Evolutionary conservation across 768 basidiomycete genomes (phyloP).

Genomic region (Flagelloscypha sp.): DNA sequence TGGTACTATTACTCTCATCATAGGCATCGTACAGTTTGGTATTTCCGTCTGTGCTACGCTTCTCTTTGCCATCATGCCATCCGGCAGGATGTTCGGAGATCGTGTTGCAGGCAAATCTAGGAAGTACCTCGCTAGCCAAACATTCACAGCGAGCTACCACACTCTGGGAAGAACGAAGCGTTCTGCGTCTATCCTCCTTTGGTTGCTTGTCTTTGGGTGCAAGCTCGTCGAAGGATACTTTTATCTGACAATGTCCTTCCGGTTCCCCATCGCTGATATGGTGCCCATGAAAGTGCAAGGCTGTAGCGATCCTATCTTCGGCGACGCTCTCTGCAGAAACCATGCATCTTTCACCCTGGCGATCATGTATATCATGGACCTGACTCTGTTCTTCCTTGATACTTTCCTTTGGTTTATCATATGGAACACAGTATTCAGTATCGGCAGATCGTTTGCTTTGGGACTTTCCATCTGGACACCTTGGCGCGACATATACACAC

Average conservation of each 20-base stretch:
- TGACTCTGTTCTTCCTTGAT: slow-evolving; percentile 95
- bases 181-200: slow-evolving; percentile 72
- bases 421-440: slow-evolving; percentile 94
- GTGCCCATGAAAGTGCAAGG: slow-evolving; percentile 92
- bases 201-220: slow-evolving; percentile 92
- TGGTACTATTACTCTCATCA: slow-evolving; percentile 76
- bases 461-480: slow-evolving; percentile 99
- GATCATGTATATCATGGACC: slow-evolving; percentile 98
- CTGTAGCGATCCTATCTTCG: slow-evolving; percentile 83
- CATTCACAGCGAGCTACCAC: slow-evolving; percentile 96
- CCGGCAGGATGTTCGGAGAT: slow-evolving; percentile 98
- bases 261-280: slow-evolving; percentile 90
- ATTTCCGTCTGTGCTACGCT: slow-evolving; percentile 82
- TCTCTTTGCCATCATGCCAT: slow-evolving; percentile 87
- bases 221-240: slow-evolving; percentile 98
- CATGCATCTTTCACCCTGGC: slow-evolving; percentile 93
- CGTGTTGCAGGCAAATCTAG: slow-evolving; percentile 90
- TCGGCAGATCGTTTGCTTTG: slow-evolving; percentile 78
- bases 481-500: slow-evolving; percentile 95
- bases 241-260: slow-evolving; percentile 93
- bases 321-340: slow-evolving; percentile 75
- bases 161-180: slow-evolving; percentile 53
- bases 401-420: slow-evolving; percentile 99
- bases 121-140: slow-evolving; percentile 97
- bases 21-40: slow-evolving; percentile 95